Evolutionary conservation across 2,329 filamentous ascomycete genomes (phyloP), one percentile per base, ranked within the genome.

Genomic region (Gaeumannomyces tritici): DNA sequence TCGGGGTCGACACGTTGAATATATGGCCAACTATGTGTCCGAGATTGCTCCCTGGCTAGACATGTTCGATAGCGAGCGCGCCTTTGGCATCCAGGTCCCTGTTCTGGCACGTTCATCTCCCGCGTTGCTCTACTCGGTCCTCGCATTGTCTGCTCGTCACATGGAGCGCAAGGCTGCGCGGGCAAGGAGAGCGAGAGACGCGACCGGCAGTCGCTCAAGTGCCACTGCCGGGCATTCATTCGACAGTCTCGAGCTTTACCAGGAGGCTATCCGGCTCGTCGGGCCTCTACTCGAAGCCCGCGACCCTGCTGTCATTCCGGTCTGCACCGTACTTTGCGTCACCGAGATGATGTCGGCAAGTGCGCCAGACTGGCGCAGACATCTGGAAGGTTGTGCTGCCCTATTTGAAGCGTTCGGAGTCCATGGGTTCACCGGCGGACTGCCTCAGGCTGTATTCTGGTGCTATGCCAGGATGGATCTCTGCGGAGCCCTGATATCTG

Each of bases 381-480:
- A 86, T 66, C 71, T 85, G 2, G 83, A 85, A 62, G 83, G 83
- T 0, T 85, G 82, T 64, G 82, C 83, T 3, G 79, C 79, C 2
- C 71, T 86, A 4, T 80, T 85, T 57, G 77, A 80, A 64, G 76
- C 80, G 0, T 77, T 81, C 60, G 79, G 75, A 12, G 78, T 84
- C n/a, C 76, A 82, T 57, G 82, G 82, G 0, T 81, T 83, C 59
- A 77, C 76, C 27, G 78, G 79, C 2, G 82, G 81, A 0, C 67
- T 84, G 24, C 69, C 80, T 8, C 81, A 83, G 68, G 80, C 82
- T 0, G 73, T 84, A 0, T 85, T 85, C 64, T 85, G 83, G 83
- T 84, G 81, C 65, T 85, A 82, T 67, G 81, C 80, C 1, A 75
- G 82, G 57, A 85, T 85, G 81, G 82, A 85, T 69, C 70, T 84